These are phyloP conservation scores for Dictyostelium intermedium DNA, from an alignment of 78 protist genomes.

Conservation along the genomic window DNA sequence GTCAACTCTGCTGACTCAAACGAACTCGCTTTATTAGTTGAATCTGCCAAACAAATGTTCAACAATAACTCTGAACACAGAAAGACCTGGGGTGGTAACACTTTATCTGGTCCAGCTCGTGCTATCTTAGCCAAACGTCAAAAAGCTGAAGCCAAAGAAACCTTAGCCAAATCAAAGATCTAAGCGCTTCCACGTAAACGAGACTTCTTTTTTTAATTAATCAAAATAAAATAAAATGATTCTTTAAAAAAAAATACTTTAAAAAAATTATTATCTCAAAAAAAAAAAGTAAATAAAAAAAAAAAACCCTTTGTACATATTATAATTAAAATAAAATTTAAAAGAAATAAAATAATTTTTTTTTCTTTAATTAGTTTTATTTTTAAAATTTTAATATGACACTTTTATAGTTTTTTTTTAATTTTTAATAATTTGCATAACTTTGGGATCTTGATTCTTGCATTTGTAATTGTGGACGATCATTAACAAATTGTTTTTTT, in stretches of 20 bases:
- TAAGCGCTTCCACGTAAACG: not conserved
- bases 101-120: slow-evolving; percentile 37
- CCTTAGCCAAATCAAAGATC: slow-evolving; percentile 38
- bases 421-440: not conserved
- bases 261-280: not conserved
- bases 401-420: not conserved
- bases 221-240: not conserved
- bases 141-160: slow-evolving; percentile 59
- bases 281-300: not conserved
- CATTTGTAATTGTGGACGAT: not conserved
- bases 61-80: slow-evolving; percentile 79
- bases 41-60: slow-evolving; percentile 69
- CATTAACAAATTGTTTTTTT: not conserved
- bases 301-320: not conserved
- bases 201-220: not conserved
- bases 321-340: not conserved
- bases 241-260: not conserved
- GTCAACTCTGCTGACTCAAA: slow-evolving; percentile 74
- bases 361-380: too few relatives aligned
- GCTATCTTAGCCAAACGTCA: slow-evolving; percentile 32
- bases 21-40: slow-evolving; percentile 60
- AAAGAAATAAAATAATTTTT: not conserved
- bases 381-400: not conserved
- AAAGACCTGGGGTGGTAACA: slow-evolving; percentile 77
- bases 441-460: not conserved